Conservation (phyloP, 2,329 filamentous ascomycete species). For the Nemania bipapillata region DNA sequence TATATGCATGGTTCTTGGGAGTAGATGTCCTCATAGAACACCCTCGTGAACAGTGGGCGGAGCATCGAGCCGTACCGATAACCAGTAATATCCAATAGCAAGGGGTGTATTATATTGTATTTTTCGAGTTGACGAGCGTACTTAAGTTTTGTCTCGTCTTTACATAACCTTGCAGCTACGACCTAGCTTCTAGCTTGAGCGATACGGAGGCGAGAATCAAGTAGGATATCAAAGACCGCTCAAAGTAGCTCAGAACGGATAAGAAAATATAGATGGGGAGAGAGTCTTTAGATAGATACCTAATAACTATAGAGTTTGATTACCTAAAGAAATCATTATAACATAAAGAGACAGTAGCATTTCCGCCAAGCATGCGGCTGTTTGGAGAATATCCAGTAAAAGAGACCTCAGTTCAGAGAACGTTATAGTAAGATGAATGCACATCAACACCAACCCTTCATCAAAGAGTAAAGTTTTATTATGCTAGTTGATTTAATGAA, state of each 20-base stretch:
- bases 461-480: not conserved
- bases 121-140: not conserved
- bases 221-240: not conserved
- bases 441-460: not conserved
- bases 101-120: too few relatives aligned
- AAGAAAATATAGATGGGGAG: not conserved
- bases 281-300: not conserved
- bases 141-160: not conserved
- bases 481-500: not conserved
- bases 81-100: too few relatives aligned
- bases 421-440: not conserved
- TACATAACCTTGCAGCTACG: not conserved
- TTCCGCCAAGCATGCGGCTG: not conserved
- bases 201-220: not conserved
- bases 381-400: not conserved
- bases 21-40: too few relatives aligned
- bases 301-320: not conserved
- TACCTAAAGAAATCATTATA: not conserved
- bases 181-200: not conserved
- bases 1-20: slow-evolving; percentile 16
- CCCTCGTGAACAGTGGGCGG: not conserved
- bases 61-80: too few relatives aligned
- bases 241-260: not conserved
- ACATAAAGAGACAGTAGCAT: not conserved
- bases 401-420: not conserved